Evolutionary conservation across 495 filamentous ascomycete species (phyloP), one percentile per base, ranked within the genome.

Genomic region (Parathielavia appendiculata): DNA sequence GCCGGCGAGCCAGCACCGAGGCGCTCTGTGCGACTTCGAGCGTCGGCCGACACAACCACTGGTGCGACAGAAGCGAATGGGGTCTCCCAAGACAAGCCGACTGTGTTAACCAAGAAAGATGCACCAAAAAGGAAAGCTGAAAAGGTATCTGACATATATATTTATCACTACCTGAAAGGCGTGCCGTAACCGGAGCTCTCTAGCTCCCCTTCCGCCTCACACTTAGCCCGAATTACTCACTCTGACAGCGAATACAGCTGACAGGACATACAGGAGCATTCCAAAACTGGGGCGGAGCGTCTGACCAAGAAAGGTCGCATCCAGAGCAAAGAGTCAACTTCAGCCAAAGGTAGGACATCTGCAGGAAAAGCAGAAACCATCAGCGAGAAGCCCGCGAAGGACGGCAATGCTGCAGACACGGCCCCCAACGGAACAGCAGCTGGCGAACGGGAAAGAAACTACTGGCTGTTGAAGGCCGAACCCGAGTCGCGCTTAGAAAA

Each of bases 381-480:
- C 22, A 41, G 22, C 22, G 7, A 32, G 9, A 32, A 54, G 22
- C 22, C 23, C 17, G 19, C 19, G n/a, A 23, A 13, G 32, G 34
- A 4, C n/a, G 26, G 9, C 4, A 10, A 30, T 5, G 34, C 0
- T 20, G 17, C 36, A 16, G 4, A 13, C 32, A 6, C 48, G 12
- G 11, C 17, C 40, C 14, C 39, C 30, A 39, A 19, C 17, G 41
- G 43, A 17, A 17, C 55, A n/a, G 23, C 40, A 58, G 5, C 51
- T 20, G 4, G n/a, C 40, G 49, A 34, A 17, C 65, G 63, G 8
- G 68, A 66, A 26, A 75, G 65, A 59, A 76, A 73, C 53, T 96
- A 90, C 72, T 97, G 92, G 92, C 83, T 97, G 59, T 83, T 97
- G 83, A 97, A 97, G 75, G 91, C 92, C 9, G 92, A 97, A 72